Conservation (phyloP, 306 rosid species). For the Mimosa bimucronata region DNA sequence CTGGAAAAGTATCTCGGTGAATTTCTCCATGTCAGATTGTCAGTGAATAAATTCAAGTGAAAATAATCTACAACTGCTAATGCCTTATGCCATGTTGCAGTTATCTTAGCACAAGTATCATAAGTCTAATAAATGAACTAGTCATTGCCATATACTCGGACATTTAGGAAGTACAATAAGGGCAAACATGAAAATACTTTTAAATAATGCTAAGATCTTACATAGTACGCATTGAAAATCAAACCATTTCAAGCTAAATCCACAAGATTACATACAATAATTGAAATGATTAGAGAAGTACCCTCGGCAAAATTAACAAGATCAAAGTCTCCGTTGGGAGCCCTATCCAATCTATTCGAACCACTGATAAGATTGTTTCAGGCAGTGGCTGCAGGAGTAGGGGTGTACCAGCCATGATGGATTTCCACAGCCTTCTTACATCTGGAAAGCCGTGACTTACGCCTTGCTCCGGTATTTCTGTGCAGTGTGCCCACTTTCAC, state of each 20-base stretch:
- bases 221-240: constrained; percentile 14
- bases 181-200: constrained; percentile 24
- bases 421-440: constrained; percentile 89
- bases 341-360: constrained; percentile 31
- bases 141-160: constrained; percentile 11
- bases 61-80: neutral
- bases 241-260: constrained; percentile 33
- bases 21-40: constrained; percentile 9
- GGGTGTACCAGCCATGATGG: constrained; percentile 96
- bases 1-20: no score
- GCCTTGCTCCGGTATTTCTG: constrained; percentile 84
- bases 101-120: neutral
- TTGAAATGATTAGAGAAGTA: constrained; percentile 28
- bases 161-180: constrained; percentile 14
- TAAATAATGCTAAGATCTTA: constrained; percentile 35
- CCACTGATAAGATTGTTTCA: constrained; percentile 39
- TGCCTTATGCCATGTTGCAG: neutral
- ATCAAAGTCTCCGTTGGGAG: constrained; percentile 30
- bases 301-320: constrained; percentile 4
- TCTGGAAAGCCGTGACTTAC: constrained; percentile 93
- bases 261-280: constrained; percentile 35
- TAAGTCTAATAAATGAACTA: constrained; percentile 4
- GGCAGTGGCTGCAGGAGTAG: constrained; percentile 51
- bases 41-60: neutral
- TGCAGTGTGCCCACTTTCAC: constrained; percentile 90